Evolutionary conservation across 2,329 filamentous ascomycete species (phyloP).

Genomic region (Podosphaera xanthii): DNA sequence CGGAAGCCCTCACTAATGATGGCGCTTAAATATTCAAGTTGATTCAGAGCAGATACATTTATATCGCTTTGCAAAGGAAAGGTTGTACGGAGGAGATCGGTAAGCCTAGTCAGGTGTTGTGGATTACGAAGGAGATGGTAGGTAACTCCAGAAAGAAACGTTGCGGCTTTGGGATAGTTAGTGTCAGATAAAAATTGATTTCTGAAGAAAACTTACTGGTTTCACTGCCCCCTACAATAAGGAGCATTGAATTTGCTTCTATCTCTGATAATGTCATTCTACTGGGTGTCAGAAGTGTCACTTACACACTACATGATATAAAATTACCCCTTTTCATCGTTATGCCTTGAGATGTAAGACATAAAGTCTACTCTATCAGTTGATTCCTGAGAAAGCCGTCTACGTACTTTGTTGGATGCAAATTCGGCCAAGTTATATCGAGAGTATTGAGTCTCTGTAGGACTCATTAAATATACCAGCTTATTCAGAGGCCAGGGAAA

Average conservation of each 20-base stretch:
- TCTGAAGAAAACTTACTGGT: conserved; percentile 2
- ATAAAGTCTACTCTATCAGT: not conserved
- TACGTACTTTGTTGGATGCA: not conserved
- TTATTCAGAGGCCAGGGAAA: not conserved
- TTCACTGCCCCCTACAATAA: conserved; percentile 8
- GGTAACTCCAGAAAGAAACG: conserved; percentile 18
- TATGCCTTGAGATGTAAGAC: conserved; percentile 3
- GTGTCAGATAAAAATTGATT: not conserved
- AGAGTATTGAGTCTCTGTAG: not conserved
- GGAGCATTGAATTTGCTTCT: conserved; percentile 1
- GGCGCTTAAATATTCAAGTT: conserved; percentile 16
- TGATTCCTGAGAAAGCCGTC: not conserved
- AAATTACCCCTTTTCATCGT: conserved; percentile 7
- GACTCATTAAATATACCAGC: not conserved
- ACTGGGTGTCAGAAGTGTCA: not conserved
- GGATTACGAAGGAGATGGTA: conserved; percentile 9
- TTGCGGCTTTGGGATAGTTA: conserved; percentile 11
- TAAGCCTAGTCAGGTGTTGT: conserved; percentile 18
- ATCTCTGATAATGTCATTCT: conserved; percentile 5
- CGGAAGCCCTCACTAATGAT: conserved; percentile 19
- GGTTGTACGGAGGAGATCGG: conserved; percentile 19
- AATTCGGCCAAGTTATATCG: not conserved
- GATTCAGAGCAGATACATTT: conserved; percentile 1
- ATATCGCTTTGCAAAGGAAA: conserved; percentile 16
- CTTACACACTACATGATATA: not conserved